phyloP scores from a whole-genome alignment of 495 filamentous ascomycete genomes.

The Annulohypoxylon stygium region DNA sequence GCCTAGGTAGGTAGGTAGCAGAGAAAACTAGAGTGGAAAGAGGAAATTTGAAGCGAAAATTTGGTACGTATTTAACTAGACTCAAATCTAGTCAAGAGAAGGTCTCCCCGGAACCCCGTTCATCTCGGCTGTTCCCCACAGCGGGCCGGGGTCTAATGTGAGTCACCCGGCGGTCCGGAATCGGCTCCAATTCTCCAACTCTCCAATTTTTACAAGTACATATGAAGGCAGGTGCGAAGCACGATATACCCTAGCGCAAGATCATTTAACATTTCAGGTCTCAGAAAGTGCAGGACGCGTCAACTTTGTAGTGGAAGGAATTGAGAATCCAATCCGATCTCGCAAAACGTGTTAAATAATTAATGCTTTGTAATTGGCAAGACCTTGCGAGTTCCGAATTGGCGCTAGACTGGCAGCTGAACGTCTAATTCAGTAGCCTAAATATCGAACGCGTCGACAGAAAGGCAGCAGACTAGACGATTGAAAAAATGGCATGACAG shows the following conservation, averaged over 20 bases:
- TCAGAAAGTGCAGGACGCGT: slow-evolving; percentile 29
- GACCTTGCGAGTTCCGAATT: slow-evolving; percentile 10
- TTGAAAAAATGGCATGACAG: not conserved
- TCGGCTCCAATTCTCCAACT: not conserved
- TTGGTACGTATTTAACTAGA: slow-evolving; percentile 23
- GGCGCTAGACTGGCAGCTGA: not conserved
- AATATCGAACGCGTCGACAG: slow-evolving; percentile 19
- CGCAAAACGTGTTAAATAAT: slow-evolving; percentile 16
- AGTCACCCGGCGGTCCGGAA: slow-evolving; percentile 37
- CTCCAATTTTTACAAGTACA: no score
- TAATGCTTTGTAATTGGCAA: not conserved
- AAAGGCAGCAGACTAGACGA: not conserved
- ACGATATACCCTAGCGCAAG: not conserved
- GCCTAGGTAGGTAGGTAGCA: not conserved
- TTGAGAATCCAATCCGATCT: slow-evolving; percentile 22
- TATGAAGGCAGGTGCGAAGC: no score
- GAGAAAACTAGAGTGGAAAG: slow-evolving; percentile 16
- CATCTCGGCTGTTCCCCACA: slow-evolving; percentile 13
- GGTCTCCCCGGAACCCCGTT: slow-evolving; percentile 4
- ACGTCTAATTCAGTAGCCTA: not conserved
- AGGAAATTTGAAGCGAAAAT: slow-evolving; percentile 27
- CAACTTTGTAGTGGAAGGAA: not conserved
- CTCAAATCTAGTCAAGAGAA: not conserved
- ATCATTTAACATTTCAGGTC: not conserved
- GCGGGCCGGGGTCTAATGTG: slow-evolving; percentile 19